A percentile compares a stretch with the other conserved stretches of the same genome.
Evolutionary conservation across 208 protist species (phyloP).

Genomic region (Trypanosoma scelopori): DNA sequence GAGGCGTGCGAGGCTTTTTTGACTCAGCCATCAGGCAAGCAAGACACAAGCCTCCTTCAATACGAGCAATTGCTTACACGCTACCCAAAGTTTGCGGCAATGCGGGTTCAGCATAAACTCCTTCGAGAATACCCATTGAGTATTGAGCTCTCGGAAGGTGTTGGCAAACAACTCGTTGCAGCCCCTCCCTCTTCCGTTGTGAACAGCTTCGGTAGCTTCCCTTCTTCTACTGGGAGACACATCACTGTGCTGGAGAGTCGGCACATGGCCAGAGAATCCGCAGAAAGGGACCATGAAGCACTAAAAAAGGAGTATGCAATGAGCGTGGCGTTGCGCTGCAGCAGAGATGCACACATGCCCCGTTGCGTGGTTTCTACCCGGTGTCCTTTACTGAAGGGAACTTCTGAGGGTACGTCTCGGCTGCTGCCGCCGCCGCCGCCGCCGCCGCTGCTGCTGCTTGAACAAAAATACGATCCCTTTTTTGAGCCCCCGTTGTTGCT

Average conservation of each 20-base stretch:
- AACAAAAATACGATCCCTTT: conserved; percentile 38
- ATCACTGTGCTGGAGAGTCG: conserved; percentile 19
- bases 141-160: background rate
- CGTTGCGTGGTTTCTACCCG: background rate
- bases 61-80: conserved; percentile 27
- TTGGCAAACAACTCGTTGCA: background rate
- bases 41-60: background rate
- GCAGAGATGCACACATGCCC: background rate
- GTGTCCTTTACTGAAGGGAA: background rate
- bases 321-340: background rate
- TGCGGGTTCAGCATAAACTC: conserved; percentile 42
- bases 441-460: background rate
- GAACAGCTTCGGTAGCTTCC: background rate
- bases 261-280: conserved; percentile 8
- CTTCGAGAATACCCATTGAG: conserved; percentile 33
- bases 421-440: background rate
- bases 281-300: conserved; percentile 9
- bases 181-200: background rate
- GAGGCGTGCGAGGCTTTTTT: conserved; percentile 46
- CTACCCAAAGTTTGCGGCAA: conserved; percentile 41
- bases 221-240: background rate
- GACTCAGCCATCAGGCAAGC: conserved; percentile 15
- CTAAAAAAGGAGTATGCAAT: conserved; percentile 12
- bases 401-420: background rate
- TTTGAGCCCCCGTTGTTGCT: conserved; percentile 55